Percentiles rank a stretch among this genome's conserved stretches.
Conservation (phyloP, 176 grass and related monocot genomes). For the Bonia amplexicaulis region DNA sequence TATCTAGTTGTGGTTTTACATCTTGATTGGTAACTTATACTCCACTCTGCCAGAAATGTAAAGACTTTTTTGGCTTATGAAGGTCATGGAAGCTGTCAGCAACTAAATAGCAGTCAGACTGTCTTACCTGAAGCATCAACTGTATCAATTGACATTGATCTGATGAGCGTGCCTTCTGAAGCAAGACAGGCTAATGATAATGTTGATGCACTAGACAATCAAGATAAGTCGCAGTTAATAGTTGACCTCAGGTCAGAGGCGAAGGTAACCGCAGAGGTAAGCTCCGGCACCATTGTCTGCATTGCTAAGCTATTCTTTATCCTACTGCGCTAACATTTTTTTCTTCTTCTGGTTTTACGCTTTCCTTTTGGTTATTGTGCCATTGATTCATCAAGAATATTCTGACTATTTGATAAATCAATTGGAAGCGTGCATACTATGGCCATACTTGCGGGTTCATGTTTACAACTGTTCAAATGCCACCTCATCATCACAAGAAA, state of each 20-base stretch:
- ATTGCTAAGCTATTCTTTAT: background rate
- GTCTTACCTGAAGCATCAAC: constrained; percentile 9
- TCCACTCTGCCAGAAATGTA: background rate
- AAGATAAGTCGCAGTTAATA: constrained; percentile 28
- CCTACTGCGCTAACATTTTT: background rate
- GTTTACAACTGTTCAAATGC: background rate
- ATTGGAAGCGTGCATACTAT: background rate
- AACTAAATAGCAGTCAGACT: constrained; percentile 14
- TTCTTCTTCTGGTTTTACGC: background rate
- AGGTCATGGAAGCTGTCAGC: constrained; percentile 36
- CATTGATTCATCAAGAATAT: background rate
- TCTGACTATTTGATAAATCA: background rate
- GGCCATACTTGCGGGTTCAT: background rate
- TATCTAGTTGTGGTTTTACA: constrained; percentile 8
- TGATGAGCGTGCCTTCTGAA: constrained; percentile 23
- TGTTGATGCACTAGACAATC: constrained; percentile 24
- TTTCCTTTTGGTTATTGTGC: constrained; percentile 19
- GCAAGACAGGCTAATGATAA: constrained; percentile 24
- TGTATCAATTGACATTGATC: constrained; percentile 23
- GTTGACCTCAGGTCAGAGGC: constrained; percentile 71
- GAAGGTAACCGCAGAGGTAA: constrained; percentile 63
- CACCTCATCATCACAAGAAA: constrained; percentile 3
- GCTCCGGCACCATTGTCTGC: constrained; percentile 1
- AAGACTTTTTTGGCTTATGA: constrained; percentile 12
- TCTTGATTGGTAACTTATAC: background rate